These are phyloP conservation scores for Aphanomyces cochlioides DNA, from an alignment of 352 stramenopile species.

Conservation along the genomic window DNA sequence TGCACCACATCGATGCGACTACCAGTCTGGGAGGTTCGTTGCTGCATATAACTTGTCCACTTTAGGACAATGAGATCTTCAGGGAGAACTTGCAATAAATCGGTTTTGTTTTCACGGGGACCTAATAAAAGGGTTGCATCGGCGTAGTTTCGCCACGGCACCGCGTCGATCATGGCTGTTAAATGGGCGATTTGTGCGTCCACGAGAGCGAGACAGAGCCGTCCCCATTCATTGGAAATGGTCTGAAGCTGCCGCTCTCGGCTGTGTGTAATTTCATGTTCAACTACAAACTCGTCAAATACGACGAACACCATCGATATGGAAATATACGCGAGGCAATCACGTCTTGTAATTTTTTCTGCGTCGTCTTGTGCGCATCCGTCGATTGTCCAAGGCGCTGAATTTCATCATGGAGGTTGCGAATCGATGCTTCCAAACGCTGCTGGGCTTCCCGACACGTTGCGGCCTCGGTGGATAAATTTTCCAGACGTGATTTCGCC, in stretches of 20 bases:
- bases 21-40: background rate
- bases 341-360: background rate
- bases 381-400: background rate
- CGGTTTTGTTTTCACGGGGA: slow-evolving; percentile 54
- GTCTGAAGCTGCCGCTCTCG: slow-evolving; percentile 57
- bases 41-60: slow-evolving; percentile 55
- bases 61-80: slow-evolving; percentile 59
- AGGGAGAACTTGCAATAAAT: slow-evolving; percentile 43
- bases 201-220: slow-evolving; percentile 55
- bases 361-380: background rate
- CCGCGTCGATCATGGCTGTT: slow-evolving; percentile 57
- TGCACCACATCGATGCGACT: slow-evolving; percentile 34
- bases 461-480: slow-evolving; percentile 39
- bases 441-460: slow-evolving; percentile 54
- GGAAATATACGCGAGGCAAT: background rate
- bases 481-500: background rate
- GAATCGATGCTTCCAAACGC: slow-evolving; percentile 48
- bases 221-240: slow-evolving; percentile 63
- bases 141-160: slow-evolving; percentile 42
- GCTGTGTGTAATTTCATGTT: slow-evolving; percentile 29
- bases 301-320: too few species aligned
- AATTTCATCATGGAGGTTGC: slow-evolving; percentile 12
- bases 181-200: slow-evolving; percentile 51
- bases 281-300: slow-evolving; percentile 3
- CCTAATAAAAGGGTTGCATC: slow-evolving; percentile 43